Conservation (phyloP, 768 basidiomycete species). For the Rossbeevera mucosa region DNA sequence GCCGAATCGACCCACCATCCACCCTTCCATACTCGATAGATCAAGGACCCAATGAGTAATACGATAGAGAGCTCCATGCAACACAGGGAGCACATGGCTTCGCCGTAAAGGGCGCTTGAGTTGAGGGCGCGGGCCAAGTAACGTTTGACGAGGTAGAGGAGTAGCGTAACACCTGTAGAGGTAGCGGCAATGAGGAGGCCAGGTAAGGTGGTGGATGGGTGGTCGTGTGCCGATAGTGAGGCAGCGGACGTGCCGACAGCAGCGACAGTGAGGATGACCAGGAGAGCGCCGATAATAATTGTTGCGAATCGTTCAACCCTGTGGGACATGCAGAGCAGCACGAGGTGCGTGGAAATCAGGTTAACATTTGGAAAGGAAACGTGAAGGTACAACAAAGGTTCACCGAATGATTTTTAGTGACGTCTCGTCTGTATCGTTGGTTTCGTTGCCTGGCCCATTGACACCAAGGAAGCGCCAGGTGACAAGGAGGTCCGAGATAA, state of each 20-base stretch:
- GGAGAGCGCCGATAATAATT: slow-evolving; percentile 33
- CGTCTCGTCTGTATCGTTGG: not conserved
- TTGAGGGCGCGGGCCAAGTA: slow-evolving; percentile 42
- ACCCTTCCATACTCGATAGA: slow-evolving; percentile 38
- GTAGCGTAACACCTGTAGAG: slow-evolving; percentile 36
- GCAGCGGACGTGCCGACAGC: slow-evolving; percentile 35
- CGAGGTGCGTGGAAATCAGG: not conserved
- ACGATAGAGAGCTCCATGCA: slow-evolving; percentile 43
- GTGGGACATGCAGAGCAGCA: not conserved
- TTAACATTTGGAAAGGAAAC: not conserved
- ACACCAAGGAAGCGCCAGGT: slow-evolving; percentile 41
- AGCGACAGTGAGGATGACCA: slow-evolving; percentile 35
- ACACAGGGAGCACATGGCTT: slow-evolving; percentile 41
- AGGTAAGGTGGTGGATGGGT: slow-evolving; percentile 36
- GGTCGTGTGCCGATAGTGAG: slow-evolving; percentile 33
- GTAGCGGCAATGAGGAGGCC: slow-evolving; percentile 42
- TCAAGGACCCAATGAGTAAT: slow-evolving; percentile 38
- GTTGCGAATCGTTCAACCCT: slow-evolving; percentile 39
- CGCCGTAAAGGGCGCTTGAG: slow-evolving; percentile 41
- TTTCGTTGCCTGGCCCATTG: slow-evolving; percentile 33
- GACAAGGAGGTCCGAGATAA: slow-evolving; percentile 41
- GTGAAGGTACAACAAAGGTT: not conserved
- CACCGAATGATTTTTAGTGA: slow-evolving; percentile 14
- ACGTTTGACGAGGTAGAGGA: slow-evolving; percentile 42
- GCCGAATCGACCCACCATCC: slow-evolving; percentile 48